Conservation (phyloP, 2,329 filamentous ascomycete species). For the Xylariaceae sp. region DNA sequence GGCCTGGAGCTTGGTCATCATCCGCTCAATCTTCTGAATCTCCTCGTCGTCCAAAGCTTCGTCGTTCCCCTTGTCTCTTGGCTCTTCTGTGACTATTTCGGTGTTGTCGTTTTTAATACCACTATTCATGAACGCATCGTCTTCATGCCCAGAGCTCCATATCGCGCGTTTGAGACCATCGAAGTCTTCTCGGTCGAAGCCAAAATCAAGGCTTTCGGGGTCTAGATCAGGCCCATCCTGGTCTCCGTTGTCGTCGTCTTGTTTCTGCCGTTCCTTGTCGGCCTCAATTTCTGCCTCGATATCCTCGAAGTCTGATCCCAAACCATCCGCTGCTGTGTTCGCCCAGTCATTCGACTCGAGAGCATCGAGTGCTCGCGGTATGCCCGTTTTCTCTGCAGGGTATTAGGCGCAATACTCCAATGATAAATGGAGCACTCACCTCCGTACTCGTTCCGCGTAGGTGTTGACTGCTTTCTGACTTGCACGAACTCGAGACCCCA, state of each 20-base stretch:
- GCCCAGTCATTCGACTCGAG: conserved; percentile 67
- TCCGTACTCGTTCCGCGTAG: conserved; percentile 56
- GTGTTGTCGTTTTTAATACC: conserved; percentile 21
- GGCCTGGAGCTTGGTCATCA: conserved; percentile 64
- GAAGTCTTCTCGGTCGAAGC: conserved; percentile 52
- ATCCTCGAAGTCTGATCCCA: conserved; percentile 34
- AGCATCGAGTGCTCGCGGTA: conserved; percentile 58
- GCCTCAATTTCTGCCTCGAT: conserved; percentile 30
- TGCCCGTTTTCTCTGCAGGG: conserved; percentile 53
- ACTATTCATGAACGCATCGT: neutral
- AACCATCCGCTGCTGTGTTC: conserved; percentile 30
- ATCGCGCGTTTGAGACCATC: conserved; percentile 52
- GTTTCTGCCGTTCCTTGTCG: conserved; percentile 25
- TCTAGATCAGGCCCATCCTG: conserved; percentile 34
- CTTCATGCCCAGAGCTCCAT: conserved; percentile 38
- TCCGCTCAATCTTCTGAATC: conserved; percentile 57
- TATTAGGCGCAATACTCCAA: neutral
- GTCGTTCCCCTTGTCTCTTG: conserved; percentile 28
- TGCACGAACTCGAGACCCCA: conserved; percentile 63
- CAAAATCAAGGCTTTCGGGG: conserved; percentile 49
- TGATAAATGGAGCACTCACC: conserved; percentile 38
- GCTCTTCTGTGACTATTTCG: conserved; percentile 26
- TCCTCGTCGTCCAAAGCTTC: conserved; percentile 43
- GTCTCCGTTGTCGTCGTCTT: conserved; percentile 26
- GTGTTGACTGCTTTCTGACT: conserved; percentile 38